Evolutionary conservation across 2,329 filamentous ascomycete species (phyloP).

Genomic region (Botrytis aclada): DNA sequence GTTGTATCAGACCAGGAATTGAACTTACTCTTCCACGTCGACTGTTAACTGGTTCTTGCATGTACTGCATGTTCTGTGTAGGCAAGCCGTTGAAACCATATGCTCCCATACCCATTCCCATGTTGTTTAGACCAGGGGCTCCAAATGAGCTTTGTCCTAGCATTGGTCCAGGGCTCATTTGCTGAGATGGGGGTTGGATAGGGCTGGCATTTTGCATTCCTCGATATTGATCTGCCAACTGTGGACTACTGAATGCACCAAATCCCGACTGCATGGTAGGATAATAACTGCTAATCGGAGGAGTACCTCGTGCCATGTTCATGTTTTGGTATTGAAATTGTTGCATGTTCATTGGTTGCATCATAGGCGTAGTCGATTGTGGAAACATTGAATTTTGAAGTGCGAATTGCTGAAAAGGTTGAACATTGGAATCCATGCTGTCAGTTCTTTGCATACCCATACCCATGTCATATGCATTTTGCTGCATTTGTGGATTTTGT

Average conservation of each 20-base stretch:
- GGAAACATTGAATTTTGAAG: conserved; percentile 53
- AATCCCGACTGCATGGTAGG: conserved; percentile 55
- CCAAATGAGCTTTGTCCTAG: conserved; percentile 44
- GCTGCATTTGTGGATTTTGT: conserved; percentile 45
- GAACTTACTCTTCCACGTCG: conserved; percentile 55
- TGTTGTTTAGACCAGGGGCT: conserved; percentile 48
- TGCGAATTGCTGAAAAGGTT: conserved; percentile 50
- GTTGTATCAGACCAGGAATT: not conserved
- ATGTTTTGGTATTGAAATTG: conserved; percentile 51
- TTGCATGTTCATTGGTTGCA: conserved; percentile 50
- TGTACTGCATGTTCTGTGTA: conserved; percentile 50
- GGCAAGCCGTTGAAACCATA: conserved; percentile 46
- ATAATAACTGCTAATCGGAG: conserved; percentile 57
- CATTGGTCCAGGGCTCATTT: conserved; percentile 44
- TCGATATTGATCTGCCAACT: conserved; percentile 54
- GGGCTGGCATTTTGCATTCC: conserved; percentile 51
- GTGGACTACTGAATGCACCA: conserved; percentile 49
- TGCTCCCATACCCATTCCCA: conserved; percentile 47
- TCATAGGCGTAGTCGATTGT: conserved; percentile 41
- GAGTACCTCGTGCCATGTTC: conserved; percentile 50
- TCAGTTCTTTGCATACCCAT: conserved; percentile 54
- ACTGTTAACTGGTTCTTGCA: conserved; percentile 55
- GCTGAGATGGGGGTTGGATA: conserved; percentile 41
- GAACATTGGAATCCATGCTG: conserved; percentile 49
- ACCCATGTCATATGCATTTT: conserved; percentile 48